Conservation (phyloP, 2,329 filamentous ascomycete genomes). For the Hymenotorrendiella dingleyae region DNA sequence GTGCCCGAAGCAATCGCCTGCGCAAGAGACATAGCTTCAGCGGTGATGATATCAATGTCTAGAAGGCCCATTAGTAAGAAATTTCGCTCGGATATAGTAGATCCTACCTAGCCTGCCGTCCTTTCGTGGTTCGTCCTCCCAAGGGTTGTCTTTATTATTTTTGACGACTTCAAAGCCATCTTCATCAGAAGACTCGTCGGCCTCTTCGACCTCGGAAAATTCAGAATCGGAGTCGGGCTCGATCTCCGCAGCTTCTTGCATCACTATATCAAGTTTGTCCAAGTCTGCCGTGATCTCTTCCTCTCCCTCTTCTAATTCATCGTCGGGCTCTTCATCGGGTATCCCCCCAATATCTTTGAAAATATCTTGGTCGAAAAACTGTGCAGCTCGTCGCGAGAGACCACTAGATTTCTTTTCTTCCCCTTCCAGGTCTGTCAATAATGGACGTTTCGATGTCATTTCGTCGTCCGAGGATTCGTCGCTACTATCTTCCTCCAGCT, state of each 20-base stretch:
- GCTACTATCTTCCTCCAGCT: constrained; percentile 56
- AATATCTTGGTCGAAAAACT: constrained; percentile 93
- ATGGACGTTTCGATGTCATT: constrained; percentile 36
- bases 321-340: constrained; percentile 46
- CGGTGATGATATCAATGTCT: constrained; percentile 99
- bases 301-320: constrained; percentile 33
- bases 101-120: constrained; percentile 56
- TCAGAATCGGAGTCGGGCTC: constrained; percentile 26
- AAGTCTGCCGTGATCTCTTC: constrained; percentile 36
- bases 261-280: constrained; percentile 27
- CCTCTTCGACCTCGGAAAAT: constrained; percentile 18
- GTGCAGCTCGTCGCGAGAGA: constrained; percentile 77
- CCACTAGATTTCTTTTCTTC: constrained; percentile 45
- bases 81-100: too few species aligned
- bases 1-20: constrained; percentile 85
- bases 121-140: constrained; percentile 60
- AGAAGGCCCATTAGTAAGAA: constrained; percentile 19
- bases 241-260: constrained; percentile 30
- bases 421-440: constrained; percentile 59
- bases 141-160: constrained; percentile 47
- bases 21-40: constrained; percentile 95
- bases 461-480: constrained; percentile 54
- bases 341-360: constrained; percentile 76
- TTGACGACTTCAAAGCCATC: constrained; percentile 60
- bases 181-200: constrained; percentile 32